Conservation (phyloP, 495 filamentous ascomycete genomes). For the Penicillium subrubescens region DNA sequence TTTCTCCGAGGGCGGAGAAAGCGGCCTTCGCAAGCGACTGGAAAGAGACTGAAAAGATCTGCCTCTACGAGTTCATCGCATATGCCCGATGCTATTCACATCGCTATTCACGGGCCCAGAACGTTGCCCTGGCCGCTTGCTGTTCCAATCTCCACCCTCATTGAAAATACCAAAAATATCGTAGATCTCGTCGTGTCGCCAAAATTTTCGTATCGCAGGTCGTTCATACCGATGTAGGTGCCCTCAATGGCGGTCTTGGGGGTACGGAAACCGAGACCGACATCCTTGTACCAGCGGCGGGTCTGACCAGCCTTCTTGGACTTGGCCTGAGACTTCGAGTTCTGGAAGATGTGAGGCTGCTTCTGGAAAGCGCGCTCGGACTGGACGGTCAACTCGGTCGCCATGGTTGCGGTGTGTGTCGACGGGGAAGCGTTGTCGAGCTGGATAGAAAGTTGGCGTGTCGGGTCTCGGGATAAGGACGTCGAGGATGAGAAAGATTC, state of each 20-base stretch:
- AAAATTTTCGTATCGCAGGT: slow-evolving; percentile 32
- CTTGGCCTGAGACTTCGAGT: slow-evolving; percentile 87
- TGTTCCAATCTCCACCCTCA: slow-evolving; percentile 26
- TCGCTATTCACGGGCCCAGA: slow-evolving; percentile 2
- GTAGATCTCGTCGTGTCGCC: slow-evolving; percentile 21
- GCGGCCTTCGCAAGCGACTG: slow-evolving; percentile 1
- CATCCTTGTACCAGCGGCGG: slow-evolving; percentile 99
- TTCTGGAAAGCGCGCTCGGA: slow-evolving; percentile 98
- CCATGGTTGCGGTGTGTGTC: slow-evolving; percentile 78
- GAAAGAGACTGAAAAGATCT: background rate
- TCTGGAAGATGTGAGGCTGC: slow-evolving; percentile 99
- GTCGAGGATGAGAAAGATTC: slow-evolving; percentile 50
- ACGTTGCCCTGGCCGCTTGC: slow-evolving; percentile 5
- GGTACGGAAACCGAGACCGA: slow-evolving; percentile 97
- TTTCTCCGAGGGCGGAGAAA: slow-evolving; percentile 11
- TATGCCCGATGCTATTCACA: background rate
- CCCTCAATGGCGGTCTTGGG: slow-evolving; percentile 98
- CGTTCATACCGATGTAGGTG: slow-evolving; percentile 91
- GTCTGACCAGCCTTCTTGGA: slow-evolving; percentile 82
- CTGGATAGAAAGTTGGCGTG: slow-evolving; percentile 40
- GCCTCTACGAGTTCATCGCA: background rate
- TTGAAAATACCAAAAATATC: slow-evolving; percentile 27
- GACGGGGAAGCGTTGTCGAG: slow-evolving; percentile 46
- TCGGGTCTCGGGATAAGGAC: slow-evolving; percentile 31
- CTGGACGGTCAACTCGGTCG: slow-evolving; percentile 97